phyloP scores from a whole-genome alignment of 805 yeast species.

The Ogataea degrootiae region DNA sequence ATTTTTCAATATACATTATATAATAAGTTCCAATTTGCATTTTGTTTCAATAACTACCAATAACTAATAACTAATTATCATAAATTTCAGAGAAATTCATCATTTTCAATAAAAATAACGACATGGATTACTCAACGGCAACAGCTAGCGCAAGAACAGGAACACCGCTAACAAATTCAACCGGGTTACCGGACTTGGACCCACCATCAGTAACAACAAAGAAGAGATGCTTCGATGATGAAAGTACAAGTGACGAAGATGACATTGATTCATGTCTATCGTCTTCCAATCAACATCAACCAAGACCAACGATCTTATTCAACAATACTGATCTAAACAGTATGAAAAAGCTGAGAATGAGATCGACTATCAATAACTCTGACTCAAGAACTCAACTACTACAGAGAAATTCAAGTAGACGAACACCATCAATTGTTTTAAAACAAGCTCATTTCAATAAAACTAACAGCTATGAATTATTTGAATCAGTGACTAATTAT shows the following conservation, averaged over 20 bases:
- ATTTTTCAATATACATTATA: no score
- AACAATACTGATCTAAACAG: background rate
- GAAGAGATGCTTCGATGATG: background rate
- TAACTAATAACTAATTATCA: no score
- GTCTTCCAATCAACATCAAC: no score
- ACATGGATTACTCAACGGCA: no score
- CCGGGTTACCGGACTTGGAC: background rate
- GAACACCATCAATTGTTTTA: constrained; percentile 12
- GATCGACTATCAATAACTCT: background rate
- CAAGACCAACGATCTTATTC: no score
- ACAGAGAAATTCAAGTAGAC: constrained; percentile 1
- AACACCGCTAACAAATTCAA: no score
- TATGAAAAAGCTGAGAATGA: background rate
- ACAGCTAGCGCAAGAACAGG: no score
- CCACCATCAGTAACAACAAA: background rate
- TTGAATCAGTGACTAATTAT: background rate
- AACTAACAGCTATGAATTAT: constrained; percentile 9
- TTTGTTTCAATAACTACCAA: no score
- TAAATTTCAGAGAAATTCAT: no score
- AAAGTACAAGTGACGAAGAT: background rate
- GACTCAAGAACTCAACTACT: background rate
- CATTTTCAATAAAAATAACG: no score
- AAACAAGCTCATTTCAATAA: constrained; percentile 19
- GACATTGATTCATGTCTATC: background rate
- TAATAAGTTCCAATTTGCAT: no score